Base-by-base conservation (phyloP, 768 basidiomycete species). In the Lentinula boryana region DNA sequence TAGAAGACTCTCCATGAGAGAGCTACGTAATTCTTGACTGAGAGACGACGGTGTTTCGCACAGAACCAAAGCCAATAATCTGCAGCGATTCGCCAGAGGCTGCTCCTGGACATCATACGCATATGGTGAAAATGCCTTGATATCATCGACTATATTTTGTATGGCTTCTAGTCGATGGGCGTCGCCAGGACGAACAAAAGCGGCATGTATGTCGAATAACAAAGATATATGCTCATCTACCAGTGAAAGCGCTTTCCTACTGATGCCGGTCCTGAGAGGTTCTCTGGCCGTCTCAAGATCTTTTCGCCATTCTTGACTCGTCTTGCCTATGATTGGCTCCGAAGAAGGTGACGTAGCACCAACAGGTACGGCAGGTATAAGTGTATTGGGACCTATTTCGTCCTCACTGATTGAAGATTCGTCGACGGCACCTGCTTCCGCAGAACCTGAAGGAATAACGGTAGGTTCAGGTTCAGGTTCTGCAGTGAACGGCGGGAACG, bases 221-320 rank as follows among this genome's bases (percentile, higher is more conserved):
- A 98, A 82, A 7, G 89, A 87, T 3, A 90, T 85, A 67, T 95
- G 89, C 63, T 91, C 86, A 68, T 97, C 95, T 50, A 96, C 86
- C 33, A 99, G 81, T 10, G 78, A 74, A 59, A 99, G 75, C 0
- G 93, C 88, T 49, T 85, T 85, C 16, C 79, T 76, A 50, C 88
- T 83, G 63, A 98, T 78, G 21, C 77, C 77, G 8, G 79, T 77
- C 63, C 86, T 84, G 38, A 95, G 71, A 32, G 84, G 78, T 58
- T 89, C 85, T 16, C 95, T 81, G 18, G 79, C 78, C 33, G 77
- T 79, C 52, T 89, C 81, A 58, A 98, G 74, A 60, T 87, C 84
- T 55, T 80, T 79, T 62, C 80, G 80, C 81, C 84, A 84, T 66
- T 89, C 82, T 43, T 89, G 85, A 2, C 82, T 68, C 48, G 76